Evolutionary conservation across 768 basidiomycete genomes (phyloP), one percentile per base, ranked within the genome.

Genomic region (Daedaleopsis sinensis): DNA sequence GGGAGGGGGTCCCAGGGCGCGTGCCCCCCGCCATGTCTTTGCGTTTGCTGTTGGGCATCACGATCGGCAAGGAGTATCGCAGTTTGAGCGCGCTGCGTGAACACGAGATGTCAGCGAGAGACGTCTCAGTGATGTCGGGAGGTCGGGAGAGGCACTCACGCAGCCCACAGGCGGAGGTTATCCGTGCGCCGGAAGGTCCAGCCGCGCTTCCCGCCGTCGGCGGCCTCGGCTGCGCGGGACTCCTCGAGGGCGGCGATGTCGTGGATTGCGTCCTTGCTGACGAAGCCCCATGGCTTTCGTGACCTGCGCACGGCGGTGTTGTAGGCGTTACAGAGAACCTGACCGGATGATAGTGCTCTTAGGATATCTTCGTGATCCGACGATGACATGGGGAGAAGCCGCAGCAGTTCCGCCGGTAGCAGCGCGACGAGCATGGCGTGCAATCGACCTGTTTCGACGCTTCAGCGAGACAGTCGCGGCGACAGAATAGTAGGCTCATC

Each of bases 171-270:
- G 24, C 91, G 79, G 32, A 96, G 75, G 70, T 96, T 96, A 73
- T 96, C 94, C 1, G 87, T 91, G 58, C 93, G 76, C 61, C 94
- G 78, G 71, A 94, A 96, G 19, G 93, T 93, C 89, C 91, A 93
- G 0, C 88, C 85, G 61, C 79, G 82, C 74, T 80, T 84, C 6
- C 71, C 71, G 49, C 77, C 78, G 60, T 82, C 81, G 24, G 58
- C 73, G 46, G 79, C 77, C 4, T 70, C 77, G 24, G 66, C 68
- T 0, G 65, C 67, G 21, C 71, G 73, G 13, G 74, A 71, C 8
- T 77, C 77, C 70, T 92, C 90, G 16, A 93, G 82, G 3, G 82
- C 78, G 19, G 86, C 72, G 49, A 96, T 86, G 68, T 93, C 91
- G 67, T 96, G 94, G 18, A 96, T 85, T 2, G 86, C 84, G 58